Conservation (phyloP, 441 rosid species). For the Manihot esculenta region DNA sequence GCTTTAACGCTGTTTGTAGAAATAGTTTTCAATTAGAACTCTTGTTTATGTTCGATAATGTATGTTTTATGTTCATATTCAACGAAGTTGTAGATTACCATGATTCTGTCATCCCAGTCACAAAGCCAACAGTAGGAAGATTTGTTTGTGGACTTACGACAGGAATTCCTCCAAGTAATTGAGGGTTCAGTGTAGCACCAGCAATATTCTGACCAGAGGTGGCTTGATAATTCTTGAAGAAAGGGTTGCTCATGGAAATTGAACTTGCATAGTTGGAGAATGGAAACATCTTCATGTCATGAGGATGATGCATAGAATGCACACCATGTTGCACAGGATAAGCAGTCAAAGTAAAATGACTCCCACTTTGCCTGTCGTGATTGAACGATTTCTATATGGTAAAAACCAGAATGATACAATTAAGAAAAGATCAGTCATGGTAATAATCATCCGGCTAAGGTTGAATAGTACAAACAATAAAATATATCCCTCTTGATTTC, state of each 20-base stretch:
- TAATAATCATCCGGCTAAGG: not conserved
- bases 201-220: slow-evolving; percentile 29
- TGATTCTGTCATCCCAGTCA: slow-evolving; percentile 34
- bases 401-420: slow-evolving; percentile 18
- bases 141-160: slow-evolving; percentile 35
- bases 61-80: not conserved
- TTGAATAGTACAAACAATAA: not conserved
- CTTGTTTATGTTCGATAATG: not conserved
- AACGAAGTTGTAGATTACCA: slow-evolving; percentile 37
- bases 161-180: slow-evolving; percentile 47
- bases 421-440: not conserved
- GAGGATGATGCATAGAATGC: slow-evolving; percentile 33
- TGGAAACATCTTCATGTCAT: slow-evolving; percentile 40
- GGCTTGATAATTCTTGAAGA: slow-evolving; percentile 34
- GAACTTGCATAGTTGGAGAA: slow-evolving; percentile 30
- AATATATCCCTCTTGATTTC: not conserved
- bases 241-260: slow-evolving; percentile 30
- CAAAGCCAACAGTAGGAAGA: slow-evolving; percentile 34
- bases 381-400: slow-evolving; percentile 38
- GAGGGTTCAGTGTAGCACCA: slow-evolving; percentile 32
- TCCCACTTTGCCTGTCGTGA: slow-evolving; percentile 35
- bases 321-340: slow-evolving; percentile 37
- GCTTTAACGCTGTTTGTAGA: slow-evolving; percentile 32
- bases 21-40: slow-evolving; percentile 19
- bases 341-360: slow-evolving; percentile 33